Evolutionary conservation across 2,329 filamentous ascomycete species (phyloP).

Genomic region (Pleoardoris graminearum): DNA sequence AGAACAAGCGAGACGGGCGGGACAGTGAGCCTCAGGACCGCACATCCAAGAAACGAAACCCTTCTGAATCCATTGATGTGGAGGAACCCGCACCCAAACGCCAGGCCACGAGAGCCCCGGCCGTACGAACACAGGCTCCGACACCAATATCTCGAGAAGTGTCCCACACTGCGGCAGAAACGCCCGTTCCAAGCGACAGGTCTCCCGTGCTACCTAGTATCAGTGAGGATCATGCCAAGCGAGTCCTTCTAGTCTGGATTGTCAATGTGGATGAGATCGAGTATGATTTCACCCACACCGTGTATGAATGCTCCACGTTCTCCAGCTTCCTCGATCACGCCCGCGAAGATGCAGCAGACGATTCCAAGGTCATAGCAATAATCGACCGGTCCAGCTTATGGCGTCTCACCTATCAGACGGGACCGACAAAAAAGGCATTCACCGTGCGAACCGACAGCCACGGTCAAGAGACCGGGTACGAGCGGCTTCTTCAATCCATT

Average conservation of each 20-base stretch:
- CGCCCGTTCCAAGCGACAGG: neutral
- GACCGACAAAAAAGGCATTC: constrained; percentile 11
- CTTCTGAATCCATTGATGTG: neutral
- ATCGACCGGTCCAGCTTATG: constrained; percentile 13
- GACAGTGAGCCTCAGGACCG: neutral
- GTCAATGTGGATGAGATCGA: constrained; percentile 11
- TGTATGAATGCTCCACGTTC: constrained; percentile 16
- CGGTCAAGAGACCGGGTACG: constrained; percentile 14
- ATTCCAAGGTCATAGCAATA: constrained; percentile 6
- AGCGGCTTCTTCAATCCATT: constrained; percentile 12
- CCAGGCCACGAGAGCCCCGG: neutral
- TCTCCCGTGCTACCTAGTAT: constrained; percentile 1
- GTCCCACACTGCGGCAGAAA: neutral
- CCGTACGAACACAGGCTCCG: neutral
- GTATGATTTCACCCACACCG: constrained; percentile 10
- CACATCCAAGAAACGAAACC: neutral
- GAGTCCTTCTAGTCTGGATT: constrained; percentile 13
- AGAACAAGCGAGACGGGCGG: neutral
- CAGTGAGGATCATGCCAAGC: constrained; percentile 13
- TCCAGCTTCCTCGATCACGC: constrained; percentile 8
- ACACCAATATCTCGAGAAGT: neutral
- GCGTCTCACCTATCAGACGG: constrained; percentile 14
- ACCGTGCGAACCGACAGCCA: constrained; percentile 8
- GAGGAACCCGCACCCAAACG: neutral
- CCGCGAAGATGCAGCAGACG: constrained; percentile 4